Base-by-base conservation (phyloP, 208 protist species). In the Acanthamoeba lenticulata region DNA sequence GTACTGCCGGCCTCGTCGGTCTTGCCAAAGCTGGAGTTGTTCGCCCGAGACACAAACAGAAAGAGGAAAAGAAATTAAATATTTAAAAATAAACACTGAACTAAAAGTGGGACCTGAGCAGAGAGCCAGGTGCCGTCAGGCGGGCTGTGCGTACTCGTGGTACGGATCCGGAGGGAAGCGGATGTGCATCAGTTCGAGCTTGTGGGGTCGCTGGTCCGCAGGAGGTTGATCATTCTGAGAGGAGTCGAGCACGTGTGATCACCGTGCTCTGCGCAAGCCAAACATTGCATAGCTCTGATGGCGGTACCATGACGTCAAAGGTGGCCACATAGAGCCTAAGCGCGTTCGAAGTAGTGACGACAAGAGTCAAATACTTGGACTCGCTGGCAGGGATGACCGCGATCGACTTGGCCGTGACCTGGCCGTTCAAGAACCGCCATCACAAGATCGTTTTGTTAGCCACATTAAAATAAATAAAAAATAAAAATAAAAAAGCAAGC, bases 251-350 rank as follows among this genome's bases (percentile, higher is more conserved):
- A n/a, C n/a, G n/a, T n/a, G n/a, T n/a, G n/a, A n/a, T n/a, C n/a
- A n/a, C n/a, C n/a, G n/a, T n/a, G n/a, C n/a, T n/a, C n/a, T n/a
- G n/a, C n/a, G n/a, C n/a, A n/a, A n/a, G n/a, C n/a, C n/a, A n/a
- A n/a, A n/a, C n/a, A n/a, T n/a, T n/a, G n/a, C n/a, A n/a, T n/a
- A n/a, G n/a, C n/a, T n/a, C n/a, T n/a, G n/a, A n/a, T n/a, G n/a
- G 62, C 24, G 62, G n/a, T n/a, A n/a, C n/a, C 17, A 17, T 55
- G 83, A 7, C n/a, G n/a, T n/a, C 60, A 77, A 44, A 77, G 11
- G 85, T 93, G 27, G 90, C 47, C 47, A 95, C 90, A 47, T 92
- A 94, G 1, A 95, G 42, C 21, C 94, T 34, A 49, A 93, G 19
- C 29, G 81, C 94, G 24, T 34, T 93, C 6, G 49, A 88, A 0